Conservation (phyloP, 2,329 filamentous ascomycete species). For the Botryotinia convoluta region DNA sequence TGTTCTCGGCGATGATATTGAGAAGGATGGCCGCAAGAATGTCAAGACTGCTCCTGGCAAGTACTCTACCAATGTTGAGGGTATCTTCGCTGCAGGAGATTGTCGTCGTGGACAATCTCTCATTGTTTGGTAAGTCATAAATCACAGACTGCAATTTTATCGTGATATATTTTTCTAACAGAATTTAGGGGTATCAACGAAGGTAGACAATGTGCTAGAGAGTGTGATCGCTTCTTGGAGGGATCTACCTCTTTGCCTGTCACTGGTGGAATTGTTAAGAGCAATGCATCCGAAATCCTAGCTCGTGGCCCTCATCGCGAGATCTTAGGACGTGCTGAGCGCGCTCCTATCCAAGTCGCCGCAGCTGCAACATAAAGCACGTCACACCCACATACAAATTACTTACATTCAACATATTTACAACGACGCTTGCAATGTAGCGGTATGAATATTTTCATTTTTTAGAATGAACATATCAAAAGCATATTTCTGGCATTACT, state of each 20-base stretch:
- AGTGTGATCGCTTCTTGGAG: constrained; percentile 86
- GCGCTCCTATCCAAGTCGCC: constrained; percentile 28
- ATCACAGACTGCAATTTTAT: neutral
- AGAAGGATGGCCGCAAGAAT: constrained; percentile 91
- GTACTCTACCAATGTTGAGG: constrained; percentile 83
- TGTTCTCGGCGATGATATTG: constrained; percentile 80
- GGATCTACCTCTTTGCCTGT: constrained; percentile 77
- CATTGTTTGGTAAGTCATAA: constrained; percentile 78
- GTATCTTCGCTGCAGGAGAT: constrained; percentile 92
- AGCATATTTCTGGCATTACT: constrained; percentile 15
- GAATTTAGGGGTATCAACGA: constrained; percentile 84
- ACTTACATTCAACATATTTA: constrained; percentile 12
- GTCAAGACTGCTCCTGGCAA: constrained; percentile 88
- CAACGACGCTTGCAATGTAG: constrained; percentile 1
- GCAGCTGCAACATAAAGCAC: constrained; percentile 30
- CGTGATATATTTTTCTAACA: constrained; percentile 39
- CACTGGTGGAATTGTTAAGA: constrained; percentile 89
- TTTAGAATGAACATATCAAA: constrained; percentile 9
- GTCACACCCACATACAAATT: neutral
- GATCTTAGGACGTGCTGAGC: constrained; percentile 29
- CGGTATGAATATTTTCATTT: neutral
- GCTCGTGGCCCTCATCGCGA: constrained; percentile 22
- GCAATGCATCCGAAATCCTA: constrained; percentile 70
- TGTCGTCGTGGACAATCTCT: constrained; percentile 92
- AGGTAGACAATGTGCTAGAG: constrained; percentile 86